Base-by-base conservation (phyloP, 352 stramenopile species). In the Phytophthora cajani region DNA sequence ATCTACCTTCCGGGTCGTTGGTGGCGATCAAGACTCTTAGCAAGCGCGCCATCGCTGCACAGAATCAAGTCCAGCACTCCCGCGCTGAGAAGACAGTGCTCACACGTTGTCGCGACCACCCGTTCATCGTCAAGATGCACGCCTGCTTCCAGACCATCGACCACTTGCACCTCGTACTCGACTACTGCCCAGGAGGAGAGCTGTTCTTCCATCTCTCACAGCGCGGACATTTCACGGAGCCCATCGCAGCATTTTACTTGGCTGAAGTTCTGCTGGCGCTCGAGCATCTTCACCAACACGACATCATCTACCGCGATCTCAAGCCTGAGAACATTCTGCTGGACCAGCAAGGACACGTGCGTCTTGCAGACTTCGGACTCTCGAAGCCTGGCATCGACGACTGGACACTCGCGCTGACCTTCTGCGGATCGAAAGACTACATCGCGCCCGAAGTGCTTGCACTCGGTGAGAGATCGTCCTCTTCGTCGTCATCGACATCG, bases 281-380 rank as follows among this genome's bases (percentile, higher is more conserved):
- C 23, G 85, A 93, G 50, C 76, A 93, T 61, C 69, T 96, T 49
- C 87, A 96, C 58, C 60, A 72, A 1, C 75, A 92, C 61, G 79
- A 85, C 47, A 88, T 96, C 62, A 88, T 97, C 42, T 96, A 97
- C 60, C 85, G 91, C 10, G 91, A 98, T 60, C 77, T 98, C 27
- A 97, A 98, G 59, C 92, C 92, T 1, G 90, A 97, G 66, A 98
- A 98, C 64, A 83, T 98, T 32, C 71, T 98, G 23, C 76, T 98
- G 14, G 82, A 96, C 67, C 71, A 88, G 40, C 71, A 96, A 23
- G 94, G 94, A 1, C 86, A 97, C 67, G 73, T 98, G 6, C 89
- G 88, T 2, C 75, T 98, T 21, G 91, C 87, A 8, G 94, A 98
- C 67, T 98, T 98, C 72, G 94, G 94, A 2, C 77, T 98, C 1